A percentile compares a stretch with the other conserved stretches of the same genome.
Conservation (phyloP, 805 yeast species). For the Teunomyces gatunensis region DNA sequence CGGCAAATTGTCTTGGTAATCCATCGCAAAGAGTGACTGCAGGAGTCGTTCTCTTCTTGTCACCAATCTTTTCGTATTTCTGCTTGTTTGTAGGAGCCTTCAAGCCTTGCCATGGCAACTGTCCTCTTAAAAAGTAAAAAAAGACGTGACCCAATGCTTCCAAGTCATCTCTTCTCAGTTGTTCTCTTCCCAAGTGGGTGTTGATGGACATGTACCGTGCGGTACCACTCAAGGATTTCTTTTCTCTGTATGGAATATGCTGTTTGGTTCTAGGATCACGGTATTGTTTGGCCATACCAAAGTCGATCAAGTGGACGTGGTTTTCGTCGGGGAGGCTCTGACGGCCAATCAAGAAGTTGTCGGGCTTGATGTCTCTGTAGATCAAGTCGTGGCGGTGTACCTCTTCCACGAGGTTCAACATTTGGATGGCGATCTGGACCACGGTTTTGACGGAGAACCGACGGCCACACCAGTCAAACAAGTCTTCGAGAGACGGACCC, state of each 20-base stretch:
- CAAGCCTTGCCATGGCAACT: constrained; percentile 87
- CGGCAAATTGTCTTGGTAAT: constrained; percentile 71
- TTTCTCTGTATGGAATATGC: constrained; percentile 80
- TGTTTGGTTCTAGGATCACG: constrained; percentile 77
- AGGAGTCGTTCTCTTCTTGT: constrained; percentile 69
- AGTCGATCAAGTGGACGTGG: constrained; percentile 71
- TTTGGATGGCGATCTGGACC: constrained; percentile 71
- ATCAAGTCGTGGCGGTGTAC: constrained; percentile 76
- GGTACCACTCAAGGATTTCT: constrained; percentile 78
- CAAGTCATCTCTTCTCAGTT: constrained; percentile 77
- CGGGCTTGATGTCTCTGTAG: constrained; percentile 82
- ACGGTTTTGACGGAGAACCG: constrained; percentile 70
- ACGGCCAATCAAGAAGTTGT: constrained; percentile 71
- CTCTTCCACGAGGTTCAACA: constrained; percentile 69
- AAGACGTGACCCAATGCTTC: constrained; percentile 83
- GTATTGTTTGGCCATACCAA: constrained; percentile 85
- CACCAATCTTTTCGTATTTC: constrained; percentile 82
- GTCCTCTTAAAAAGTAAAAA: constrained; percentile 74
- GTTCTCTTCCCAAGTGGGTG: constrained; percentile 85
- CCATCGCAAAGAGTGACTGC: constrained; percentile 60
- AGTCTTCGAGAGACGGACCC: constrained; percentile 79
- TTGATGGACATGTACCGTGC: constrained; percentile 87
- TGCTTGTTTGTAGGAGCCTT: constrained; percentile 84
- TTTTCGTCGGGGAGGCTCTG: constrained; percentile 61
- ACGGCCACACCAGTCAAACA: constrained; percentile 87